Conservation (phyloP, 495 filamentous ascomycete genomes). For the Aspergillus kassunensis region DNA sequence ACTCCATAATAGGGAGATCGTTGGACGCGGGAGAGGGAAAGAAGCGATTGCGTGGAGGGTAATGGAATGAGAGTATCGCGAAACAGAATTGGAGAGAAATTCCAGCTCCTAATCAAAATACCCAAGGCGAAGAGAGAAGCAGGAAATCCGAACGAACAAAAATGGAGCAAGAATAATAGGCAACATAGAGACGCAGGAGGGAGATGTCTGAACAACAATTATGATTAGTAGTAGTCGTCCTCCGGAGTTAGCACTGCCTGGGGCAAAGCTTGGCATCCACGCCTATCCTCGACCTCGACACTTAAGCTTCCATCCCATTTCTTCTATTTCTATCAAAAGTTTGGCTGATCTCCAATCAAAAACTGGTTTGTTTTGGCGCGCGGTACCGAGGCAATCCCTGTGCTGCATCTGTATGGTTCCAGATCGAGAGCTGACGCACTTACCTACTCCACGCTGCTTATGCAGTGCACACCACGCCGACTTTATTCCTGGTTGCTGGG, state of each 20-base stretch:
- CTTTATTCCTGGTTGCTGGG: too few relatives aligned
- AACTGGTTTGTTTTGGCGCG: neutral
- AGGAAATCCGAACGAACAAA: constrained; percentile 11
- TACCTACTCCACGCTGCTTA: too few relatives aligned
- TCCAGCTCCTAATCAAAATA: constrained; percentile 10
- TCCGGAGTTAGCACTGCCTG: neutral
- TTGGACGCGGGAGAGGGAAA: constrained; percentile 3
- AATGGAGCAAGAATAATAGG: constrained; percentile 13
- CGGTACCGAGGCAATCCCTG: neutral
- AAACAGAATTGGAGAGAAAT: constrained; percentile 9
- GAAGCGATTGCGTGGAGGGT: neutral
- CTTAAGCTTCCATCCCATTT: too few relatives aligned
- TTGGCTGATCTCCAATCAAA: neutral
- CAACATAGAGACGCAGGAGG: neutral
- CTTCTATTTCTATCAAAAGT: neutral
- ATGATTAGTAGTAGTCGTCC: neutral
- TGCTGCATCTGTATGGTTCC: neutral
- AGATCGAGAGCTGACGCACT: neutral
- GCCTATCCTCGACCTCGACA: neutral
- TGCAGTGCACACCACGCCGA: neutral
- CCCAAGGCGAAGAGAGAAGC: constrained; percentile 7
- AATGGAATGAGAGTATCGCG: neutral
- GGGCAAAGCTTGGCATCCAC: constrained; percentile 6
- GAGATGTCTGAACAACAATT: neutral
- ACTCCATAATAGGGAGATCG: constrained; percentile 20